Conservation (phyloP, 2,329 filamentous ascomycete genomes). For the Fusarium begoniae region DNA sequence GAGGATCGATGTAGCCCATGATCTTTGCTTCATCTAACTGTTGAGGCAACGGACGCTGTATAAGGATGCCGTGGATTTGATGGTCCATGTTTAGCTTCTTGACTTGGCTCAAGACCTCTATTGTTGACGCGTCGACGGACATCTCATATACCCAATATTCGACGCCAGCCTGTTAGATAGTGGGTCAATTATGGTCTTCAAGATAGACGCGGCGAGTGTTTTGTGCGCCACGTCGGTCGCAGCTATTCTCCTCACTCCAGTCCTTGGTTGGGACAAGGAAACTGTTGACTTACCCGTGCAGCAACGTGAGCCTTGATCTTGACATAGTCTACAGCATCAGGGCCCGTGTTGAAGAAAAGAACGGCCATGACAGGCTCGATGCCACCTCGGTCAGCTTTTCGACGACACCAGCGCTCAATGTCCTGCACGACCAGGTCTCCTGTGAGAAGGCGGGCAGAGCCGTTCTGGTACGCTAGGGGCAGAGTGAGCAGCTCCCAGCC, state of each 20-base stretch:
- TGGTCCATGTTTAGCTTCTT: not conserved
- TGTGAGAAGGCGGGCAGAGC: not conserved
- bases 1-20: accelerated
- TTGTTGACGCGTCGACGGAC: not conserved
- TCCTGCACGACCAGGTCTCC: not conserved
- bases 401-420: not conserved
- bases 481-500: not conserved
- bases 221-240: too few relatives aligned
- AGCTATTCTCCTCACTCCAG: accelerated
- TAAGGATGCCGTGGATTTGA: not conserved
- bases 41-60: not conserved
- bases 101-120: not conserved
- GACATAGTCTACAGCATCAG: not conserved
- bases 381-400: not conserved
- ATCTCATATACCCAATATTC: not conserved
- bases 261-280: accelerated
- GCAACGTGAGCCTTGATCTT: not conserved
- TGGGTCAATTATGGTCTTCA: accelerated
- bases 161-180: not conserved
- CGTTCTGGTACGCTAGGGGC: accelerated
- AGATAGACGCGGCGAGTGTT: accelerated
- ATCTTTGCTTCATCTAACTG: not conserved
- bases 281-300: not conserved
- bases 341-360: accelerated
- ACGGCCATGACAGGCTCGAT: not conserved